Evolutionary conservation across 2,329 filamentous ascomycete genomes (phyloP), one percentile per base, ranked within the genome.

Genomic region (Xylaria sp.): DNA sequence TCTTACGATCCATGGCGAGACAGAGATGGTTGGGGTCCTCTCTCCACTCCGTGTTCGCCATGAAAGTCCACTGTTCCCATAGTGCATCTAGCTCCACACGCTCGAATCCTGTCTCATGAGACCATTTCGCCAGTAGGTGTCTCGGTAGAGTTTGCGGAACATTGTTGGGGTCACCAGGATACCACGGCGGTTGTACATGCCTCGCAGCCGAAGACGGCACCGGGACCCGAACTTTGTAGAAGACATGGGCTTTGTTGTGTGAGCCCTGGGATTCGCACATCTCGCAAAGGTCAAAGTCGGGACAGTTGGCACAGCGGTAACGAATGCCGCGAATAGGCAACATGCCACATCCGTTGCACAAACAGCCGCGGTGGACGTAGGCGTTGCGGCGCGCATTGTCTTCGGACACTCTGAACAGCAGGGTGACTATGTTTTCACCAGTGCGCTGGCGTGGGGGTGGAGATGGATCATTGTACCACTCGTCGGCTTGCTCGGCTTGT

Each of bases 11-110:
- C 81, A 98, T 96, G 35, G 93, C 95, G 69, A 94, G 83, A 58
- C 85, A 83, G 43, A 97, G 83, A 21, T 89, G 85, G 69, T 91
- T 88, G 0, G 92, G 91, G 73, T 98, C 94, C 17, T 90, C 86
- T 35, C 87, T 80, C 90, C 91, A 97, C 73, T 94, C 89, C 5
- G 89, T 89, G 68, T 91, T 94, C 43, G 94, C 94, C 77, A 97
- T 89, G 75, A 94, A 97, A 4, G 92, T 94, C 85, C 96, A 99
- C 73, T 98, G 94, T 73, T 98, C 94, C 89, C 94, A 98, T 43
- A 96, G 87, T 6, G 94, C 94, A 77, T 98, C 94, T 5, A 99
- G 81, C 75, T 96, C 92, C 1, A 92, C 90, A 28, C 90, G 86
- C 72, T 97, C 93, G 76, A 96, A 92, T 17, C 88, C 88, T 0